phyloP scores from a whole-genome alignment of 805 yeast species.

The Dipodascopsis uninucleata region DNA sequence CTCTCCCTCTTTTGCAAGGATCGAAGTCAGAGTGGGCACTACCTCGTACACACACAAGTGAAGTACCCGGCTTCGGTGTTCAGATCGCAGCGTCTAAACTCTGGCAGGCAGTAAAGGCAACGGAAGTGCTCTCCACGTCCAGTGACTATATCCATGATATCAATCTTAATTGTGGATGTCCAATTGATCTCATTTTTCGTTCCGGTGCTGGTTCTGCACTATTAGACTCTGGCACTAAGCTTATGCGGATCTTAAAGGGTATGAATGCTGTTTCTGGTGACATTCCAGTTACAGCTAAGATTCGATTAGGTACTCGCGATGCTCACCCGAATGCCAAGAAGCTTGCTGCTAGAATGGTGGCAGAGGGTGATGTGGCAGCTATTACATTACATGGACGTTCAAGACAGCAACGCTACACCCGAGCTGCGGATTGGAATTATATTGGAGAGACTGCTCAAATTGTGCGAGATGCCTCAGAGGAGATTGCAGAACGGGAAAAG shows the following conservation, averaged over 20 bases:
- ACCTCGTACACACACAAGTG: constrained; percentile 79
- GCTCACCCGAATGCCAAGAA: constrained; percentile 81
- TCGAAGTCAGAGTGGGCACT: constrained; percentile 96
- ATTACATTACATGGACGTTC: constrained; percentile 95
- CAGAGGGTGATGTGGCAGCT: constrained; percentile 81
- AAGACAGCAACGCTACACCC: constrained; percentile 90
- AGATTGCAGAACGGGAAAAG: constrained; percentile 46
- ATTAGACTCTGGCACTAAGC: constrained; percentile 80
- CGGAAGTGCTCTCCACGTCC: constrained; percentile 60
- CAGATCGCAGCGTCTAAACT: constrained; percentile 89
- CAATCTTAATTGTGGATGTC: constrained; percentile 95
- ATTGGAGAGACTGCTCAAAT: constrained; percentile 67
- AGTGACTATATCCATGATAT: constrained; percentile 62
- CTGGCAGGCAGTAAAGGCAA: constrained; percentile 90
- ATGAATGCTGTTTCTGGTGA: constrained; percentile 90
- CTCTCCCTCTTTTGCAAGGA: constrained; percentile 83
- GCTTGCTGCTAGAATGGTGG: constrained; percentile 65
- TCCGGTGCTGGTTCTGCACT: constrained; percentile 96
- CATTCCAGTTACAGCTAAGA: constrained; percentile 84
- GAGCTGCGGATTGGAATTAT: constrained; percentile 90
- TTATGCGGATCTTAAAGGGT: constrained; percentile 73
- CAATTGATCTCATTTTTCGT: constrained; percentile 88
- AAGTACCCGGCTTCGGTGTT: constrained; percentile 63
- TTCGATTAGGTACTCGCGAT: constrained; percentile 88
- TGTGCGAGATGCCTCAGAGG: constrained; percentile 42